phyloP scores from a whole-genome alignment of 1,139 yeast genomes.

The Wickerhamomyces sp. region DNA sequence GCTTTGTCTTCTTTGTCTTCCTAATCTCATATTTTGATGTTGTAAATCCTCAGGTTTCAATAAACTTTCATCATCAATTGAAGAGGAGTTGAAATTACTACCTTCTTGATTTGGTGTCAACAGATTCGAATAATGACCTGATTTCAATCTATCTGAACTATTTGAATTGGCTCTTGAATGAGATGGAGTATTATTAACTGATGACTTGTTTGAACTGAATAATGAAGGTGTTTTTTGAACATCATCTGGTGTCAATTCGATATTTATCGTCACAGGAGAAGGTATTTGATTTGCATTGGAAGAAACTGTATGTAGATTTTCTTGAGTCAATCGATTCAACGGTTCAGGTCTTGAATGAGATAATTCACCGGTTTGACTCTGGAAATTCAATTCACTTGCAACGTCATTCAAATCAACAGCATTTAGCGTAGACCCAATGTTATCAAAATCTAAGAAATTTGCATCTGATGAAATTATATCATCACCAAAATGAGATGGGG shows the following conservation, averaged over 20 bases:
- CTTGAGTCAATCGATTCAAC: slow-evolving; percentile 8
- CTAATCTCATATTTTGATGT: slow-evolving; percentile 19
- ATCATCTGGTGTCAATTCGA: slow-evolving; percentile 17
- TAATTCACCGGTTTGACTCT: not conserved
- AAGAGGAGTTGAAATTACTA: not conserved
- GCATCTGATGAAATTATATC: slow-evolving; percentile 6
- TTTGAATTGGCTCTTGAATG: slow-evolving; percentile 18
- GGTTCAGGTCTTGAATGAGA: not conserved
- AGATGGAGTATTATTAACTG: slow-evolving; percentile 18
- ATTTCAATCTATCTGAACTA: slow-evolving; percentile 12
- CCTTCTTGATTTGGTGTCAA: slow-evolving; percentile 7
- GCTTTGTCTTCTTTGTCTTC: slow-evolving; percentile 21
- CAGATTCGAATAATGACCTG: slow-evolving; percentile 15
- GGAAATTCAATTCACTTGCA: slow-evolving; percentile 8
- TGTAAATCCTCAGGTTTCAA: slow-evolving; percentile 11
- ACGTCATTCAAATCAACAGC: slow-evolving; percentile 6
- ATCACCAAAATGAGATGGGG: slow-evolving; percentile 16
- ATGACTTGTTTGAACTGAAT: slow-evolving; percentile 21
- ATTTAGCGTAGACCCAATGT: slow-evolving; percentile 1
- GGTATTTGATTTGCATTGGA: slow-evolving; percentile 9
- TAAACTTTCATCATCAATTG: slow-evolving; percentile 4
- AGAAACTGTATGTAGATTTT: slow-evolving; percentile 8
- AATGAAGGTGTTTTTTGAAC: slow-evolving; percentile 16
- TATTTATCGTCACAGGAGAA: slow-evolving; percentile 13
- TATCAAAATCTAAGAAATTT: slow-evolving; percentile 8